Conservation (phyloP, 768 basidiomycete genomes). For the Porpolomopsis calyptriformis region DNA sequence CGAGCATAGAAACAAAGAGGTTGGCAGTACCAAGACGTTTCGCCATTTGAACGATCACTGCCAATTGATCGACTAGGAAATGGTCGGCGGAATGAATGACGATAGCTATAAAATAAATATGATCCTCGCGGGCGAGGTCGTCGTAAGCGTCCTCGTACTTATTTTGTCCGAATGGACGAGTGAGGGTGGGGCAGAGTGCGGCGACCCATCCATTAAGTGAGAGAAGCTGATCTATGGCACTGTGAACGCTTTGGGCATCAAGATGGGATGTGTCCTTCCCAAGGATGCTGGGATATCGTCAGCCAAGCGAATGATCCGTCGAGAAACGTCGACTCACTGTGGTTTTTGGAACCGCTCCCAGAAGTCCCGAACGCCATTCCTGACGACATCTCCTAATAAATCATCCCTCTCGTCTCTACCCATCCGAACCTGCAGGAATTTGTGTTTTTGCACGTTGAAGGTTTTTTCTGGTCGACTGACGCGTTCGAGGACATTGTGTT, state of each 20-base stretch:
- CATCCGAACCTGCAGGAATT: slow-evolving; percentile 80
- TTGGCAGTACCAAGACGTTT: slow-evolving; percentile 81
- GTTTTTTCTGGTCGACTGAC: slow-evolving; percentile 56
- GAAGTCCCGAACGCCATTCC: slow-evolving; percentile 73
- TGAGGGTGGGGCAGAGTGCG: slow-evolving; percentile 84
- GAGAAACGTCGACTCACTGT: slow-evolving; percentile 44
- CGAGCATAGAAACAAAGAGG: slow-evolving; percentile 95
- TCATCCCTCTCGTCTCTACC: slow-evolving; percentile 81
- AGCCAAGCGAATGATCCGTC: slow-evolving; percentile 1
- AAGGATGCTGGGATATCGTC: slow-evolving; percentile 43
- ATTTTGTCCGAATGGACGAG: slow-evolving; percentile 91
- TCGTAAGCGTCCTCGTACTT: slow-evolving; percentile 78
- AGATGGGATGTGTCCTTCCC: slow-evolving; percentile 76
- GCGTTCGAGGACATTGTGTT: slow-evolving; percentile 45
- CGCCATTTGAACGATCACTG: slow-evolving; percentile 93
- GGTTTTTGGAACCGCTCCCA: slow-evolving; percentile 91
- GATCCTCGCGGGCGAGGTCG: slow-evolving; percentile 73
- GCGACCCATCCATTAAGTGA: slow-evolving; percentile 98
- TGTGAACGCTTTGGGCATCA: slow-evolving; percentile 84
- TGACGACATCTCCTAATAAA: slow-evolving; percentile 63
- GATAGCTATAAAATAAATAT: slow-evolving; percentile 89
- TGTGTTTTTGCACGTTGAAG: slow-evolving; percentile 80
- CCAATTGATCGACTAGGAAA: slow-evolving; percentile 96
- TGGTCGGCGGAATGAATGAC: slow-evolving; percentile 98
- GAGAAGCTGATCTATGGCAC: slow-evolving; percentile 87